Base-by-base conservation (phyloP, 106 monocot species). In the Dioscorea alata region DNA sequence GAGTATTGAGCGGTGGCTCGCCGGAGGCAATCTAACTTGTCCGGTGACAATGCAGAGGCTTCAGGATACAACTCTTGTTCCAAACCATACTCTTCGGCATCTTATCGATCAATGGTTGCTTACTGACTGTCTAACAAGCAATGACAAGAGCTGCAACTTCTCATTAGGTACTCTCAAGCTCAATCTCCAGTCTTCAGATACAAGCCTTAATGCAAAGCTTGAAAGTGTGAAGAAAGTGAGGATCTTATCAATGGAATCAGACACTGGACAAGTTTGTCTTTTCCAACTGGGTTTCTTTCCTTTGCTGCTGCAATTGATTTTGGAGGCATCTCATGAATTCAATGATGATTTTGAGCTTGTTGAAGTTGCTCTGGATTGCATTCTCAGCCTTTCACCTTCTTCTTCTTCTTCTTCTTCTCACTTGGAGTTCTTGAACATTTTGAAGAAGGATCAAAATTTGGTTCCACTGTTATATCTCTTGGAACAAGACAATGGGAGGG, bases 41-140 rank as follows among this genome's bases (percentile, higher is more conserved):
- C 96, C 96, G 10, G 89, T 96, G 69, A 91, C 96, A 86, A 96
- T 96, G 96, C 96, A 91, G 74, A 35, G 58, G 33, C 78, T 96
- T 18, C 23, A 61, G 18, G 96, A 89, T 80, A 67, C 84, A 33
- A 23, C 88, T n/a, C 70, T 92, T 9, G 85, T 88, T 12, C 85
- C 91, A 33, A 92, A 92, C 82, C 83, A 80, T 78, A 96, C 91
- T 5, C 89, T 96, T 23, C 83, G 96, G 31, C 86, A 84, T 48
- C 80, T 89, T 65, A 96, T 96, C 76, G 74, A 96, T 57, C 80
- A 66, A 33, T 96, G 96, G 96, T 73, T 93, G 65, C 71, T 86
- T 71, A 49, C 50, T 31, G 75, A 69, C 22, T 31, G 59, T 16
- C 57, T 28, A 49, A 33, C 51, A 23, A 17, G 6, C 49, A 32